A percentile compares a stretch with the other conserved stretches of the same genome.
Evolutionary conservation across 768 basidiomycete genomes (phyloP).

Genomic region (Terana coerulea): DNA sequence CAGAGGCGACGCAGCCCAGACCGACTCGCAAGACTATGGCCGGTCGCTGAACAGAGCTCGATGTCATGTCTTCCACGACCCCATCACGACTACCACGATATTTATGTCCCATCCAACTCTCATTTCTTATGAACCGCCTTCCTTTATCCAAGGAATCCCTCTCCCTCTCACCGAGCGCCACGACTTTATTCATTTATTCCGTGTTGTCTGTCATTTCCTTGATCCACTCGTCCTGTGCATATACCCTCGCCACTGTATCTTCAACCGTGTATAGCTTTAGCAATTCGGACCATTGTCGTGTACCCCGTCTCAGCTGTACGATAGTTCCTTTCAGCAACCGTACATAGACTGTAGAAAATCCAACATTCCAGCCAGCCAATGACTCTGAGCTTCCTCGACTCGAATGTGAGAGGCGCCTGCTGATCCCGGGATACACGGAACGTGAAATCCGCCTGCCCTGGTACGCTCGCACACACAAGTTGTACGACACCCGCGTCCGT

Average conservation of each 20-base stretch:
- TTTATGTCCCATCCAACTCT: not conserved
- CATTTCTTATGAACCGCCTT: not conserved
- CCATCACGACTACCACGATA: not conserved
- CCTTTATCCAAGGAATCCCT: not conserved
- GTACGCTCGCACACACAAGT: conserved; percentile 1
- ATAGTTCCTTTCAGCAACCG: too few relatives aligned
- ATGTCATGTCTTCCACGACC: not conserved
- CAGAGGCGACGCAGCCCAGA: too few relatives aligned
- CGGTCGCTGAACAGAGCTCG: not conserved
- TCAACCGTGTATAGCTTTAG: not conserved
- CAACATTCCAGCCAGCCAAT: too few relatives aligned
- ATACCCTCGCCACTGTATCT: not conserved
- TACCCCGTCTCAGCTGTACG: too few relatives aligned
- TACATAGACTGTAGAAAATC: too few relatives aligned
- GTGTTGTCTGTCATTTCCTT: not conserved
- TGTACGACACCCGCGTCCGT: conserved; percentile 3
- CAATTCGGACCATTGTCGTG: too few relatives aligned
- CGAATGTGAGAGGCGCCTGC: too few relatives aligned
- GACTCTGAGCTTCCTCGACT: too few relatives aligned
- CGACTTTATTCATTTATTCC: not conserved
- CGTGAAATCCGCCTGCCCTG: not conserved
- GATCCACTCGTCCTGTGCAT: not conserved
- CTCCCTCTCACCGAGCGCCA: not conserved
- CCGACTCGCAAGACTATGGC: not conserved
- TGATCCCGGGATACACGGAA: too few relatives aligned